Percentiles rank a stretch among this genome's conserved stretches.
Conservation (phyloP, 1,139 yeast species). For the Torulaspora pretoriensis region DNA sequence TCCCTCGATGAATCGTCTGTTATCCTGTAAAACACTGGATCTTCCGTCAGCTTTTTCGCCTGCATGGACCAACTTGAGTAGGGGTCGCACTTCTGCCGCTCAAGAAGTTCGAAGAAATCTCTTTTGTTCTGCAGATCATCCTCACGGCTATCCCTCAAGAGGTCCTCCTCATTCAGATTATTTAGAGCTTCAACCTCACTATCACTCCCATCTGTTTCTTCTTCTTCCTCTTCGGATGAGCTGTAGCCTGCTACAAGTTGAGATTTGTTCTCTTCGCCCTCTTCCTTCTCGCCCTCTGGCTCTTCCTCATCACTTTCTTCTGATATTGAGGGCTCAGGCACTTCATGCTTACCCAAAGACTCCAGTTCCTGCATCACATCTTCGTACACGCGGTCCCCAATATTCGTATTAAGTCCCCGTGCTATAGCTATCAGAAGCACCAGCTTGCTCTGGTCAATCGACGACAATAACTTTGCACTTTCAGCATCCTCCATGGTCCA, state of each 20-base stretch:
- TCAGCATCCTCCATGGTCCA: conserved; percentile 40
- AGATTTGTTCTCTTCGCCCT: neutral
- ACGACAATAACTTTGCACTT: conserved; percentile 33
- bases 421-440: conserved; percentile 44
- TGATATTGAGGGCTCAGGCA: neutral
- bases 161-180: neutral
- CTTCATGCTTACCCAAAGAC: conserved; percentile 7
- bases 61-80: conserved; percentile 32
- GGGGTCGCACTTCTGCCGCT: conserved; percentile 23
- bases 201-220: conserved; percentile 12
- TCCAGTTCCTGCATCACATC: conserved; percentile 21
- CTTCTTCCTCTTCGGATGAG: conserved; percentile 16
- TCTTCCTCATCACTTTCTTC: conserved; percentile 7
- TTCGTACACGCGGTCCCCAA: conserved; percentile 24
- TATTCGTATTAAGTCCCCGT: conserved; percentile 39
- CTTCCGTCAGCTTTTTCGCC: conserved; percentile 22
- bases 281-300: conserved; percentile 9
- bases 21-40: conserved; percentile 23
- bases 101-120: conserved; percentile 21
- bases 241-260: conserved; percentile 15
- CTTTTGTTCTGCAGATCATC: conserved; percentile 2
- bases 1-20: conserved; percentile 23
- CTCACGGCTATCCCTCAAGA: neutral
- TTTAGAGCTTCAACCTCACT: conserved; percentile 7
- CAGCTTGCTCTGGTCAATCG: conserved; percentile 38